Percentiles rank a stretch among this genome's conserved stretches.
phyloP scores from a whole-genome alignment of 2,329 filamentous ascomycete species.

The Fusarium brevicatenulatum region DNA sequence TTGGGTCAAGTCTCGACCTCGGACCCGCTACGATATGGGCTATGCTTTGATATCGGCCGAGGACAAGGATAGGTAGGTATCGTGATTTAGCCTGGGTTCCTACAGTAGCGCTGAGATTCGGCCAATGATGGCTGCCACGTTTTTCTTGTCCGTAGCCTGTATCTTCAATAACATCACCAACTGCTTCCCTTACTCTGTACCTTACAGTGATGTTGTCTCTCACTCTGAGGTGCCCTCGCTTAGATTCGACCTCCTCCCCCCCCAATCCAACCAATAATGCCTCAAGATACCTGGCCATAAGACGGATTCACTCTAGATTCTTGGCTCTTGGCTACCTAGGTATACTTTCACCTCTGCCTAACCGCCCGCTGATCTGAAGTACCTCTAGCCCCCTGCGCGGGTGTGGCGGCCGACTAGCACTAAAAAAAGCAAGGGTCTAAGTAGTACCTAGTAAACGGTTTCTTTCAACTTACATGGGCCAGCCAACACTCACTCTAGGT shows the following conservation, averaged over 20 bases:
- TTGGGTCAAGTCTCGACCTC: conserved; percentile 7
- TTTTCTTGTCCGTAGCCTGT: neutral
- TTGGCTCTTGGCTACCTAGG: neutral
- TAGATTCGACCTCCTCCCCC: neutral
- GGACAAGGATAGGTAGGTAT: neutral
- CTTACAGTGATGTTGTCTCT: neutral
- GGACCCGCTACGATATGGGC: conserved; percentile 4
- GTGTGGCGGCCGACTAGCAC: conserved; percentile 15
- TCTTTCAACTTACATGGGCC: neutral
- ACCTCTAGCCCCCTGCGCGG: neutral
- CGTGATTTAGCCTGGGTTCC: conserved; percentile 15
- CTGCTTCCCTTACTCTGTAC: neutral
- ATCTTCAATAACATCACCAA: neutral
- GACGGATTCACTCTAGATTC: neutral
- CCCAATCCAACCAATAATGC: neutral
- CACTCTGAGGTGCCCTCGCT: neutral
- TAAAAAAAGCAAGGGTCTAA: neutral
- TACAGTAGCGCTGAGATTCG: conserved; percentile 13
- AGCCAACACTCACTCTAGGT: neutral
- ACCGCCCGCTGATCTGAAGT: neutral
- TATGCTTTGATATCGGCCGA: conserved; percentile 11
- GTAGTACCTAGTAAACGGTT: neutral
- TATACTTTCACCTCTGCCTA: neutral
- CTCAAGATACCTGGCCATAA: neutral
- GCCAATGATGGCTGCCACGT: conserved; percentile 12